Base-by-base conservation (phyloP, 2,329 filamentous ascomycete species). In the Apiospora malaysiana region DNA sequence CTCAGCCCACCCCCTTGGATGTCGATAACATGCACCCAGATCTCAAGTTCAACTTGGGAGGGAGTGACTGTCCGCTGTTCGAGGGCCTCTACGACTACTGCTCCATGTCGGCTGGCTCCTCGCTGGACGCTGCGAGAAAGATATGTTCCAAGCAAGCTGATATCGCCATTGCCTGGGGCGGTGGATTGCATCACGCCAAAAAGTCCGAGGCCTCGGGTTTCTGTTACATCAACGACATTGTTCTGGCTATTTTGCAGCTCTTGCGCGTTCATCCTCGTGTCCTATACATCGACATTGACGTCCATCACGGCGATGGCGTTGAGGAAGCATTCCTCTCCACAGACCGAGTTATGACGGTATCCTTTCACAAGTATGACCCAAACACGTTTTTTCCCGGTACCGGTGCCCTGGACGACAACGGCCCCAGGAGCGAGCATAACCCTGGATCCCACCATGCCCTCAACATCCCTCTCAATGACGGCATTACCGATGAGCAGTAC, bases 201-300 rank as follows among this genome's bases (percentile, higher is more conserved):
- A 96, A 95, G 79, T 90, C 92, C 69, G 94, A 97, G 82, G 95
- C 96, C 0, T 95, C 93, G 18, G 96, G 96, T 0, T 99, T 99
- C 82, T 99, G 96, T 84, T 99, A 99, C 83, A 94, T 98, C 83
- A 99, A 99, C 81, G 96, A 99, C 82, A 98, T 98, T 77, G 96
- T 98, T 71, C 88, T 99, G 66, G 94, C 93, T 46, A 96, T 98
- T 76, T 88, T 98, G 47, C 93, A 98, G 80, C 88, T 99, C 12
- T 86, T 98, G 21, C 91, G 93, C 42, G 89, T 92, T 78, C 90
- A 95, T 76, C 91, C 94, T 21, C 92, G 95, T 67, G 95, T 98
- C 9, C 87, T 98, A 71, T 98, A 98, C 82, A 95, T 98, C 76
- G 94, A 97, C 79, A 97, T 97, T 75, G 94, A 97, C 79, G 94